A percentile compares a stretch with the other conserved stretches of the same genome.
Conservation (phyloP, 352 stramenopile species). For the Globisporangium uncinulatum region DNA sequence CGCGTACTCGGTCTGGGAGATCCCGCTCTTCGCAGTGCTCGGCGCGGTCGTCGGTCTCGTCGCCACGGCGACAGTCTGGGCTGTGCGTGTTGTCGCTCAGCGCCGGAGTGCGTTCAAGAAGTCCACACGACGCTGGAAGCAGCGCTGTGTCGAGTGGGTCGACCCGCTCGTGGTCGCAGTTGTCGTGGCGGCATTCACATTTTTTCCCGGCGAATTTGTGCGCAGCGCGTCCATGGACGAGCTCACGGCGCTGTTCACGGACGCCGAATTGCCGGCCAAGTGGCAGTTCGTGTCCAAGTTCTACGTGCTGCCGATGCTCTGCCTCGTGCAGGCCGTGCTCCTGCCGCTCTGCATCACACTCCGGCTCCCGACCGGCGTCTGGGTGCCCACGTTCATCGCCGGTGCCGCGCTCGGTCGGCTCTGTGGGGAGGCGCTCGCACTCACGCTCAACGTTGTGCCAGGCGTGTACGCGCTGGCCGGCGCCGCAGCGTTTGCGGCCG, state of each 20-base stretch:
- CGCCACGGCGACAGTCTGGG: conserved; percentile 47
- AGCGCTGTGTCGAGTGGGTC: conserved; percentile 50
- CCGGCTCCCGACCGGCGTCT: conserved; percentile 75
- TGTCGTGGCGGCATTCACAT: conserved; percentile 59
- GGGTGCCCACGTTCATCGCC: conserved; percentile 81
- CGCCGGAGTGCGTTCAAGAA: conserved; percentile 25
- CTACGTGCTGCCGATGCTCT: conserved; percentile 49
- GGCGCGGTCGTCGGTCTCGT: conserved; percentile 55
- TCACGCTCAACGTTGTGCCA: conserved; percentile 28
- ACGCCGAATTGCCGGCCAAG: conserved; percentile 28
- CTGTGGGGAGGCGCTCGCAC: conserved; percentile 54
- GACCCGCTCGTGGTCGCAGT: conserved; percentile 62
- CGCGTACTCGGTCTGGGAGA: conserved; percentile 63
- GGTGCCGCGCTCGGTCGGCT: conserved; percentile 75
- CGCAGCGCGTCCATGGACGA: conserved; percentile 50
- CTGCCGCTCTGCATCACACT: conserved; percentile 81
- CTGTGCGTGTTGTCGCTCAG: conserved; percentile 52
- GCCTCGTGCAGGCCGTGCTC: conserved; percentile 47
- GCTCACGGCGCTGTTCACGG: conserved; percentile 57
- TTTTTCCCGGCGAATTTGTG: conserved; percentile 64
- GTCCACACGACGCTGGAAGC: conserved; percentile 43
- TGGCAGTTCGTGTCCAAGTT: conserved; percentile 65
- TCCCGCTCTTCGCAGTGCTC: conserved; percentile 62
- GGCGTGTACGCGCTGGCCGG: conserved; percentile 78
- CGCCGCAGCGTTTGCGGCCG: conserved; percentile 61